Percentiles rank a stretch among this genome's conserved stretches.
phyloP scores from a whole-genome alignment of 192 early-diverging fungal species.

The Ambispora gerdemannii region DNA sequence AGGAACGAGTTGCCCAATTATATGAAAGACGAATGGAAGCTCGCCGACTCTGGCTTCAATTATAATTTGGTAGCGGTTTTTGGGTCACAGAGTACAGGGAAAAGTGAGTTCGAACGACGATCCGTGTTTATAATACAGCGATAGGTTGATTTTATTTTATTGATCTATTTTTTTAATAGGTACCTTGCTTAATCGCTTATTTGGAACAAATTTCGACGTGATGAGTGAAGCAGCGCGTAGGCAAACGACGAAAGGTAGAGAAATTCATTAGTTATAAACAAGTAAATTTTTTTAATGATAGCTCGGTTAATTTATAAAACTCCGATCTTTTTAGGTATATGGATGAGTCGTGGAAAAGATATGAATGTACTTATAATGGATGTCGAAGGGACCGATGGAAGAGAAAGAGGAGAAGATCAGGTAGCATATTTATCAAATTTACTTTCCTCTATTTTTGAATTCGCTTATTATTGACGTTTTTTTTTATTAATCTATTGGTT shows the following conservation, averaged over 20 bases:
- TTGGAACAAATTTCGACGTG: constrained; percentile 93
- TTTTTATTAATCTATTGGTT: neutral
- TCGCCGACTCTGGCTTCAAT: constrained; percentile 85
- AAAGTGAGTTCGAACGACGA: too few relatives aligned
- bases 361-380: constrained; percentile 90
- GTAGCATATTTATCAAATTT: constrained; percentile 18
- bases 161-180: constrained; percentile 41
- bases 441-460: neutral
- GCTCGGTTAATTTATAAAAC: neutral
- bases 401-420: constrained; percentile 97
- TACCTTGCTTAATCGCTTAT: constrained; percentile 93
- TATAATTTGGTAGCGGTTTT: constrained; percentile 98
- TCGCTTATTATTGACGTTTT: neutral
- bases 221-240: constrained; percentile 83
- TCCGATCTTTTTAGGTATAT: constrained; percentile 56
- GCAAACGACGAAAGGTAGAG: constrained; percentile 90
- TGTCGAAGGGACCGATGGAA: constrained; percentile 98
- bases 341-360: constrained; percentile 82
- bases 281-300: neutral
- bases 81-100: constrained; percentile 98
- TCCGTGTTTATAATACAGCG: too few relatives aligned
- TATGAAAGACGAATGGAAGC: constrained; percentile 78
- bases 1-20: constrained; percentile 69
- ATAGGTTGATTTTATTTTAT: too few relatives aligned
- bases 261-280: neutral